These are phyloP conservation scores for Bocquillonia castaneifolia DNA, from an alignment of 441 rosid species.

Conservation along the genomic window DNA sequence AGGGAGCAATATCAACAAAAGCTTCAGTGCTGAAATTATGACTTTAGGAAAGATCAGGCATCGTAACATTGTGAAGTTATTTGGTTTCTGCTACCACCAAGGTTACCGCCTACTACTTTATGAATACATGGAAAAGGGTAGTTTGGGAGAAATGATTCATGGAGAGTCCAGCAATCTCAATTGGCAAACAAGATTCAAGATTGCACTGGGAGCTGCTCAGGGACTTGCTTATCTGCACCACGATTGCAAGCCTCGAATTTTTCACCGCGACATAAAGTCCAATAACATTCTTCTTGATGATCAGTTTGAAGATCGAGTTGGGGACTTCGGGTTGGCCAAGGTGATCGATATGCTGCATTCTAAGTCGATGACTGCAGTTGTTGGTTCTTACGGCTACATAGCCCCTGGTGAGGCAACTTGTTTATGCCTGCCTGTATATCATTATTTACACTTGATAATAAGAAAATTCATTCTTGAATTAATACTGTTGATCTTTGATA, in stretches of 20 bases:
- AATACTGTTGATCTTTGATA: too few species aligned
- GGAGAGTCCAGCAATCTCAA: slow-evolving; percentile 45
- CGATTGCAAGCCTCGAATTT: slow-evolving; percentile 76
- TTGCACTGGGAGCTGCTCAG: slow-evolving; percentile 74
- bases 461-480: too few species aligned
- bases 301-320: slow-evolving; percentile 68
- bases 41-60: slow-evolving; percentile 89
- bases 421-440: too few species aligned
- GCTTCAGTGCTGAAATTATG: slow-evolving; percentile 78
- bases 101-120: slow-evolving; percentile 81
- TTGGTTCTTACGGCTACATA: slow-evolving; percentile 90
- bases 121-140: slow-evolving; percentile 69
- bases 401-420: slow-evolving; percentile 63
- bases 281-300: slow-evolving; percentile 71
- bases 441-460: too few species aligned
- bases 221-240: slow-evolving; percentile 79
- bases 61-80: slow-evolving; percentile 81
- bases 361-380: slow-evolving; percentile 92
- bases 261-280: slow-evolving; percentile 79
- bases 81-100: slow-evolving; percentile 79
- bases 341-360: slow-evolving; percentile 86
- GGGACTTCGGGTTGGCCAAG: slow-evolving; percentile 79
- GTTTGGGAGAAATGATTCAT: slow-evolving; percentile 66
- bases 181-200: slow-evolving; percentile 62
- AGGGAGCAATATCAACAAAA: slow-evolving; percentile 62